These are phyloP conservation scores for Bryoerythrophyllum caledonicum DNA, from an alignment of 225 moss, liverwort and hornwort species.

Conservation along the genomic window DNA sequence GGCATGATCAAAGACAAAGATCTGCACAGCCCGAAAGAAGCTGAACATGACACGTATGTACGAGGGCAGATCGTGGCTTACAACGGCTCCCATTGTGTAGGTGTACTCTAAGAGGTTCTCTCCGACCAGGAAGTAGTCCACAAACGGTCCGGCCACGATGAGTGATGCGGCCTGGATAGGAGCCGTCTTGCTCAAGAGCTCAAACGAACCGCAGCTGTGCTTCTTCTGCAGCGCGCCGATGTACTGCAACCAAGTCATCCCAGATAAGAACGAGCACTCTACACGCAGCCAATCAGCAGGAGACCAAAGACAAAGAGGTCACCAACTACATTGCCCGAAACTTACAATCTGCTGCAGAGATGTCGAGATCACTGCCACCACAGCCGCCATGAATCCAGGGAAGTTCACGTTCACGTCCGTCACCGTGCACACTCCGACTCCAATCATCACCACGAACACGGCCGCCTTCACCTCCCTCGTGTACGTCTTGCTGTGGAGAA, in stretches of 20 bases:
- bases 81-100: slow-evolving; percentile 45
- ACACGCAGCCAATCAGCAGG: neutral
- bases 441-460: slow-evolving; percentile 62
- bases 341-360: slow-evolving; percentile 61
- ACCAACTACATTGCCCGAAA: neutral
- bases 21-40: neutral
- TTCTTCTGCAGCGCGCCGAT: slow-evolving; percentile 70
- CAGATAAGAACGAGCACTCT: no score
- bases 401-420: slow-evolving; percentile 64
- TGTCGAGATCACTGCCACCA: slow-evolving; percentile 55
- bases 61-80: slow-evolving; percentile 16
- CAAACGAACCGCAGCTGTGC: slow-evolving; percentile 63
- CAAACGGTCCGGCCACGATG: slow-evolving; percentile 47
- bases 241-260: slow-evolving; percentile 26
- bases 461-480: slow-evolving; percentile 60
- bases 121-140: slow-evolving; percentile 56
- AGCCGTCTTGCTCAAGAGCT: slow-evolving; percentile 62
- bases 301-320: no score
- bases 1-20: no score
- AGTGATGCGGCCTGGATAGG: slow-evolving; percentile 64
- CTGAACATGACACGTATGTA: neutral
- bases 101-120: slow-evolving; percentile 38
- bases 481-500: slow-evolving; percentile 60
- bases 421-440: slow-evolving; percentile 72
- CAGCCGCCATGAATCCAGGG: slow-evolving; percentile 54